Evolutionary conservation across 1,139 yeast genomes (phyloP).

Genomic region (Yamadazyma friedrichii): DNA sequence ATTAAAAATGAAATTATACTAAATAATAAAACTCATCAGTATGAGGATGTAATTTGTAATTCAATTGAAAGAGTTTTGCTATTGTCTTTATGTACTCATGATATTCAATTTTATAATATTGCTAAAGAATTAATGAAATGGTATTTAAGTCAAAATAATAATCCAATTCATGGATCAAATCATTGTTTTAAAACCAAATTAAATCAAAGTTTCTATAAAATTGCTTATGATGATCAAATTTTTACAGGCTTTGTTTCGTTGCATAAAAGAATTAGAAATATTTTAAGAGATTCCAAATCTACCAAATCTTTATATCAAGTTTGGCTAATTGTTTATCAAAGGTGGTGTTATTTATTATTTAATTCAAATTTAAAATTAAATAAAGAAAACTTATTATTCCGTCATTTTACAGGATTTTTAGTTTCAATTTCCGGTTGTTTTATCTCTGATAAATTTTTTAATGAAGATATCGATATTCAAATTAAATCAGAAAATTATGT

Average conservation of each 20-base stretch:
- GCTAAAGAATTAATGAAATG: constrained; percentile 50
- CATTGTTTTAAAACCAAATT: constrained; percentile 23
- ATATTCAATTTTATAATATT: constrained; percentile 53
- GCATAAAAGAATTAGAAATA: constrained; percentile 62
- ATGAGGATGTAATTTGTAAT: constrained; percentile 13
- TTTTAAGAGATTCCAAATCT: constrained; percentile 58
- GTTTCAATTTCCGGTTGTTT: constrained; percentile 61
- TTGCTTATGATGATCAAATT: constrained; percentile 57
- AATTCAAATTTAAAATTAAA: constrained; percentile 18
- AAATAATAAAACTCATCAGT: constrained; percentile 15
- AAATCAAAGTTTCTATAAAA: constrained; percentile 44
- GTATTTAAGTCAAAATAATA: constrained; percentile 37
- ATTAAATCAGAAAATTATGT: constrained; percentile 29
- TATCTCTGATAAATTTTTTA: constrained; percentile 29
- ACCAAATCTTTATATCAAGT: constrained; percentile 59
- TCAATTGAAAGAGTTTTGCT: constrained; percentile 45
- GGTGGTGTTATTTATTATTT: constrained; percentile 45
- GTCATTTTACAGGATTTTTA: constrained; percentile 62
- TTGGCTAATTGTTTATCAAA: constrained; percentile 58
- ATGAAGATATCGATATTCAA: constrained; percentile 24
- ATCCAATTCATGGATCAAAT: constrained; percentile 10
- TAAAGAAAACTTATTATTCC: constrained; percentile 45
- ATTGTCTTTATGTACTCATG: constrained; percentile 55
- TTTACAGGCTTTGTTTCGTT: constrained; percentile 77
- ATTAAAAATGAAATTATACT: constrained; percentile 23